Evolutionary conservation across 1,284 basidiomycete genomes (phyloP).

Genomic region (Papiliotrema nemorosa): DNA sequence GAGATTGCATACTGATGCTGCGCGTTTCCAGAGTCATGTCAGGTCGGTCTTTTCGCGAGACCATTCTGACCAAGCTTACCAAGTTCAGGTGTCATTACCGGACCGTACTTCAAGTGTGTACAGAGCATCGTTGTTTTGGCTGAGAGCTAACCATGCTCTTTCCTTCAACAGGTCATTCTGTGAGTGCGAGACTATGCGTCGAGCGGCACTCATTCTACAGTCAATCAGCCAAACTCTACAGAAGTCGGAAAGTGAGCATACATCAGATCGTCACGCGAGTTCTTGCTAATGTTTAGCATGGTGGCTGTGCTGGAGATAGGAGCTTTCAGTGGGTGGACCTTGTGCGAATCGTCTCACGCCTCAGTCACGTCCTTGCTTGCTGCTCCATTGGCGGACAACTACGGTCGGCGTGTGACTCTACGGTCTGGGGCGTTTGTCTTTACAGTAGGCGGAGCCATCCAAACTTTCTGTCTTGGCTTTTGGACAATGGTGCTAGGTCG

Average conservation of each 20-base stretch:
- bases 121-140: too few relatives aligned
- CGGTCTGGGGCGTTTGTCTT: conserved; percentile 84
- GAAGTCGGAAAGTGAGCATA: conserved; percentile 51
- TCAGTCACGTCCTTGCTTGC: conserved; percentile 85
- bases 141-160: background rate
- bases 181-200: conserved; percentile 48
- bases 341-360: background rate
- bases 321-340: conserved; percentile 67
- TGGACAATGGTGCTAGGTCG: conserved; percentile 82
- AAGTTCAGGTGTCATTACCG: conserved; percentile 77
- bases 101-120: conserved; percentile 70
- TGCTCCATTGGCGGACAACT: conserved; percentile 78
- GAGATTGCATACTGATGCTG: background rate
- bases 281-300: conserved; percentile 60
- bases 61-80: too few relatives aligned
- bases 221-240: conserved; percentile 66
- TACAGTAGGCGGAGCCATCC: conserved; percentile 80
- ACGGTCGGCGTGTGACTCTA: conserved; percentile 83
- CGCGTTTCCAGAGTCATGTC: conserved; percentile 38
- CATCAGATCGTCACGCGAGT: too few relatives aligned
- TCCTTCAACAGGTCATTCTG: conserved; percentile 30
- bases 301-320: conserved; percentile 90
- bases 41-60: conserved; percentile 21
- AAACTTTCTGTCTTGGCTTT: conserved; percentile 83
- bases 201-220: conserved; percentile 12